Base-by-base conservation (phyloP, 371 early-diverging fungal genomes). In the Mucor sp. region DNA sequence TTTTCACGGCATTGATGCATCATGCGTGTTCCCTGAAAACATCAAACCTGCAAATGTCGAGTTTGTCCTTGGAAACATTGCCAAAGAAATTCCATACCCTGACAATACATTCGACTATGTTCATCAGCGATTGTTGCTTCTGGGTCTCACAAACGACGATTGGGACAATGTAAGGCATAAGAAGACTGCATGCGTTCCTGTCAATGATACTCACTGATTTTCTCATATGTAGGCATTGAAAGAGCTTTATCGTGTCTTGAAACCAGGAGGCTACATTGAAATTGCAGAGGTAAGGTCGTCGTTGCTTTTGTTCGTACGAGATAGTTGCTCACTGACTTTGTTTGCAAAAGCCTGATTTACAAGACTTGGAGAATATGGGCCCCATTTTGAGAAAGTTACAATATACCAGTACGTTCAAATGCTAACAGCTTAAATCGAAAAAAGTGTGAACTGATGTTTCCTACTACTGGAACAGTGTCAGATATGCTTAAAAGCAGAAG, bases 31-130 rank as follows among this genome's bases (percentile, higher is more conserved):
- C 21, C 70, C 84, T 79, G 21, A 62, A 71, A 28, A 74, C 41
- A 78, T 74, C 44, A 82, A 78, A 53, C 77, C 79, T 32, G 74
- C 53, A 35, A 85, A 83, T 66, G 74, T 75, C 28, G 74, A 77
- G 17, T 85, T 88, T 66, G 71, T 76, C 27, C 61, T 77, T 6
- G 72, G 76, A 58, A 88, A 88, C 61, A 77, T 88, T 47, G 70
- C 81, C 8, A 79, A 87, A 19, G 66, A 77, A 4, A 59, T 86
- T n/a, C 84, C 86, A 14, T 87, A 81, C 66, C 81, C 84, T 1
- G 82, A 85, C 60, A 75, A 86, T 56, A 62, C 76, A 44, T 84
- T 87, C 71, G 87, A 85, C 58, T 87, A 78, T 63, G 74, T 88
- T 47, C 80, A 86, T 67, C 83, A 86, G 64, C 78, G 85, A 57